Base-by-base conservation (phyloP, 352 stramenopile genomes). In the Pythium insidiosum region DNA sequence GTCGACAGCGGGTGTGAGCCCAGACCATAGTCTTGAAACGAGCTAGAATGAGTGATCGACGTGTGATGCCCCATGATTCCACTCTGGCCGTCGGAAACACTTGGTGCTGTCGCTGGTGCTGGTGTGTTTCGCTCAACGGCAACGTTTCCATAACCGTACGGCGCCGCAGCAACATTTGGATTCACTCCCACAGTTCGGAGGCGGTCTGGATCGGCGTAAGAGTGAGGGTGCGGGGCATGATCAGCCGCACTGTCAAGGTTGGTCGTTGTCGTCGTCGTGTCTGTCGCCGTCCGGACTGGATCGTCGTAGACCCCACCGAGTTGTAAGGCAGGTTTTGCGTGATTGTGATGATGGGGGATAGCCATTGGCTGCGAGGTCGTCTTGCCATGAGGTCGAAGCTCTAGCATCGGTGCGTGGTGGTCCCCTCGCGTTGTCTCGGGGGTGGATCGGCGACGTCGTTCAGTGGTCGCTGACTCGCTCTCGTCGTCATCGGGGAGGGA, bases 321-420 rank as follows among this genome's bases (percentile, higher is more conserved):
- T 38, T 33, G 25, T 71, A 63, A 30, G 43, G 64, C 28, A n/a
- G n/a, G n/a, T n/a, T n/a, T n/a, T n/a, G n/a, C n/a, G n/a, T n/a
- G n/a, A n/a, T 73, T 84, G 23, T 60, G 35, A 36, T 76, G 50
- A 2, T 63, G 73, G 6, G 80, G 80, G 21, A 93, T 93, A 0
- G 77, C 70, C 77, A 93, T 86, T 4, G 77, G 80, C 43, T 88
- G 81, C 0, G 80, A 93, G 60, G 87, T 40, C n/a, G n/a, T n/a
- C n/a, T n/a, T n/a, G n/a, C n/a, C n/a, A n/a, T n/a, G n/a, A n/a
- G n/a, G n/a, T n/a, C n/a, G n/a, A 75, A 72, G 21, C 51, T 71
- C 25, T 70, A 69, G 19, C 26, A 38, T 11, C 58, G 59, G 16
- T 44, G 48, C n/a, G 19, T 42, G 54, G 21, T 18, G 53, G 45